Base-by-base conservation (phyloP, 495 filamentous ascomycete species). In the Penicillium crystallinum region DNA sequence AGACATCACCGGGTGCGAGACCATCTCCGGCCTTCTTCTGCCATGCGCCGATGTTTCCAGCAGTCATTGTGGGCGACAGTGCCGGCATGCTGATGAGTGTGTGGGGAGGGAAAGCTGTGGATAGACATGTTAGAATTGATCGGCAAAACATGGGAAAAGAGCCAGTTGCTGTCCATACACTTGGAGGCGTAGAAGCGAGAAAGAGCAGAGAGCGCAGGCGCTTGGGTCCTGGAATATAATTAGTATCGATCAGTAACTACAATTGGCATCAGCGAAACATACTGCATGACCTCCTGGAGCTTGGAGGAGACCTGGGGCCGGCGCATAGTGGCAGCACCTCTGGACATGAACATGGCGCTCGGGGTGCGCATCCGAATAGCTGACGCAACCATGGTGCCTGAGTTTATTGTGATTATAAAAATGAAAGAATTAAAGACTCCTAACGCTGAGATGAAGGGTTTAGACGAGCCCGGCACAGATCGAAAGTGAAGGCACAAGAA, bases 71-170 rank as follows among this genome's bases (percentile, higher is more conserved):
- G 29, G 95, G 95, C 37, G 95, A 97, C 65, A 99, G 75, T 49
- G 95, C 95, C 35, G 95, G 95, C 95, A 99, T 99, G 79, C 82
- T 92, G 73, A 99, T 83, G 70, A 97, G 78, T 49, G 86, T 90
- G 74, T 99, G 93, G 36, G 91, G 83, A 54, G 95, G 95, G 75
- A 89, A 99, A 46, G 84, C 86, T 90, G 58, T 46, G 41, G 38
- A 37, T 55, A 49, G 46, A 56, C 11, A 56, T 60, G 55, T 66
- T 58, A 69, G 61, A 52, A 42, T 50, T 36, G 43, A 30, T 30
- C 48, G 22, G 17, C 44, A 14, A 54, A 18, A 52, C 23, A 41
- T 27, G 21, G 34, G 46, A 44, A 47, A 27, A 36, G 27, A 34
- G 25, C 52, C 55, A 53, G 47, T 48, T 50, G 44, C 54, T 27